Percentiles rank a stretch among this genome's conserved stretches.
Evolutionary conservation across 805 yeast genomes (phyloP).

Genomic region (Cyberlindnera veronae): DNA sequence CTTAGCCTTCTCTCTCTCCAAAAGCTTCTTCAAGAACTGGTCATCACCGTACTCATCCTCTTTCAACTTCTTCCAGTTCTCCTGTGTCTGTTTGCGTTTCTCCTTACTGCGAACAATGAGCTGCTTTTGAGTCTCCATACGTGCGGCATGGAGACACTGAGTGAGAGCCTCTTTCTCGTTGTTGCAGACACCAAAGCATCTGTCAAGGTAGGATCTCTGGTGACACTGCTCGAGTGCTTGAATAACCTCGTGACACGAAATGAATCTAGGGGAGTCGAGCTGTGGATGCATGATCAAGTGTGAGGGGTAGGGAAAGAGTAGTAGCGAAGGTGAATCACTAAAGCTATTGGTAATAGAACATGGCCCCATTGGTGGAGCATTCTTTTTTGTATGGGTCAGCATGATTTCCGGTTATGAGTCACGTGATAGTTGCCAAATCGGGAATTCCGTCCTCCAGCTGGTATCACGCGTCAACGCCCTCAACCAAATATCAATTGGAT

Average conservation of each 20-base stretch:
- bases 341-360: too few species aligned
- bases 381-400: too few species aligned
- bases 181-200: slow-evolving; percentile 82
- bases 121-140: slow-evolving; percentile 59
- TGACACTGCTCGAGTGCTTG: slow-evolving; percentile 91
- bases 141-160: slow-evolving; percentile 75
- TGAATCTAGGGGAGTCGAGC: slow-evolving; percentile 45
- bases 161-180: slow-evolving; percentile 75
- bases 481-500: slow-evolving; percentile 12
- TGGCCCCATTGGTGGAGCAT: too few species aligned
- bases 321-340: not conserved
- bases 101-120: slow-evolving; percentile 49
- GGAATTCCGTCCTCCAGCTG: too few species aligned
- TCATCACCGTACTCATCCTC: slow-evolving; percentile 83
- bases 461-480: too few species aligned
- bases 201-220: slow-evolving; percentile 57
- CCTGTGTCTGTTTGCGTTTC: slow-evolving; percentile 51
- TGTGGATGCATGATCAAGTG: slow-evolving; percentile 55
- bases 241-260: slow-evolving; percentile 72
- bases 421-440: too few species aligned
- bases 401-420: too few species aligned
- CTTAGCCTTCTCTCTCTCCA: slow-evolving; percentile 49
- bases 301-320: not conserved
- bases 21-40: slow-evolving; percentile 59
- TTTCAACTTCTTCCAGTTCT: slow-evolving; percentile 55